Percentiles rank a stretch among this genome's conserved stretches.
phyloP scores from a whole-genome alignment of 2,329 filamentous ascomycete genomes.

The Epichloe typhina region DNA sequence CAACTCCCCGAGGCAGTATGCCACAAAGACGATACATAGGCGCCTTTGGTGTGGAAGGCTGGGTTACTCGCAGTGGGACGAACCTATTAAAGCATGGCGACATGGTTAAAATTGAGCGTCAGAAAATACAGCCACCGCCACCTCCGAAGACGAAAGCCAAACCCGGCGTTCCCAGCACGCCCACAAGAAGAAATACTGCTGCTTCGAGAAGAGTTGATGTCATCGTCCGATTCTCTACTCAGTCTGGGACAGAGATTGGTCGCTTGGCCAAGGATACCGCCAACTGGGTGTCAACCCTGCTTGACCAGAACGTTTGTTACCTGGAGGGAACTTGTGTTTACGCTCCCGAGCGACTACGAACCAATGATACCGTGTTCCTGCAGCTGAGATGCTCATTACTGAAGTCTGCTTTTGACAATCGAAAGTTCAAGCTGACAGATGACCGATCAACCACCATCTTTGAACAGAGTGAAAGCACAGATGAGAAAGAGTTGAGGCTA shows the following conservation, averaged over 20 bases:
- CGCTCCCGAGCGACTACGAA: constrained; percentile 69
- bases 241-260: constrained; percentile 68
- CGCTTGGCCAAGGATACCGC: constrained; percentile 77
- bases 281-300: constrained; percentile 79
- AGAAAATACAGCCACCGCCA: constrained; percentile 52
- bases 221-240: constrained; percentile 80
- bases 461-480: constrained; percentile 70
- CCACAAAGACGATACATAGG: constrained; percentile 60
- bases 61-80: constrained; percentile 75
- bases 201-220: constrained; percentile 63
- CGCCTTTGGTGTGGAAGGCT: constrained; percentile 80
- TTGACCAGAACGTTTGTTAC: constrained; percentile 78
- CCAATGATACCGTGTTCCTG: constrained; percentile 89
- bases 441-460: constrained; percentile 66
- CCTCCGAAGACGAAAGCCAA: constrained; percentile 31
- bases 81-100: constrained; percentile 71
- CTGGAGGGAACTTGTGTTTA: constrained; percentile 86
- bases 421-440: constrained; percentile 43
- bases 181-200: constrained; percentile 28
- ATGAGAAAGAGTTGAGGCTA: constrained; percentile 72
- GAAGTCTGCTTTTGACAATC: constrained; percentile 56
- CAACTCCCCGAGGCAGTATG: constrained; percentile 13
- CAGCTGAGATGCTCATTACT: constrained; percentile 72
- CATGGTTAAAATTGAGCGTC: constrained; percentile 71
- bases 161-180: constrained; percentile 20